phyloP scores from a whole-genome alignment of 768 basidiomycete genomes.

The Boletus rubropictus region DNA sequence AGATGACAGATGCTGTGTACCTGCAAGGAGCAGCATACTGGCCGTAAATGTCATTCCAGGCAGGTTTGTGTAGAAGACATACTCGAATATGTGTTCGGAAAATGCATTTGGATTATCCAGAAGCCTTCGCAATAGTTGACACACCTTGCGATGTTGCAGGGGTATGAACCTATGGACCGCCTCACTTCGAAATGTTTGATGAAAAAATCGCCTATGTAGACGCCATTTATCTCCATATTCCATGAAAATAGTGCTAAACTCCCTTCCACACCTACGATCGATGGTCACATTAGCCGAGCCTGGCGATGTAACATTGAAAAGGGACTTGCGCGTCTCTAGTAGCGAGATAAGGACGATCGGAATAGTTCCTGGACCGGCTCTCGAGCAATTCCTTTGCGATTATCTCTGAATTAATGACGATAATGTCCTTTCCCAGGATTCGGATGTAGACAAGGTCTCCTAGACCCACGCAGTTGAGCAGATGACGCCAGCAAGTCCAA shows the following conservation, averaged over 20 bases:
- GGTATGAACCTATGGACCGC: conserved; percentile 26
- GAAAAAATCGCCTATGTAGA: conserved; percentile 27
- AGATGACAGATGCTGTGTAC: conserved; percentile 19
- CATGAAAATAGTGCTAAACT: conserved; percentile 21
- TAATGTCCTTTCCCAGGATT: conserved; percentile 38
- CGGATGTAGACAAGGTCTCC: conserved; percentile 46
- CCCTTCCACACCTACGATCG: conserved; percentile 15
- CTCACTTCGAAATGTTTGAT: conserved; percentile 22
- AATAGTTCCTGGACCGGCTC: conserved; percentile 42
- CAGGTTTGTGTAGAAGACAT: neutral
- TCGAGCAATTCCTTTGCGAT: conserved; percentile 44
- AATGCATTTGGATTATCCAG: conserved; percentile 31
- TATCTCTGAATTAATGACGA: conserved; percentile 43
- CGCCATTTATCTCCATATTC: conserved; percentile 33
- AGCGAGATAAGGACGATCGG: conserved; percentile 40
- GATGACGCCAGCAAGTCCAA: neutral
- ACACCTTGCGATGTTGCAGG: conserved; percentile 27
- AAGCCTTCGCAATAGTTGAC: conserved; percentile 30
- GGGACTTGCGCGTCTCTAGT: conserved; percentile 10
- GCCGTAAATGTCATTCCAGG: neutral
- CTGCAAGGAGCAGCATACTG: neutral
- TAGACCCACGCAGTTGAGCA: conserved; percentile 11
- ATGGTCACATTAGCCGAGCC: neutral
- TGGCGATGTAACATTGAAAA: neutral
- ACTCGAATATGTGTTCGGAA: conserved; percentile 33